Evolutionary conservation across 148 eudicot species (phyloP).

Genomic region (Rheum nobile): DNA sequence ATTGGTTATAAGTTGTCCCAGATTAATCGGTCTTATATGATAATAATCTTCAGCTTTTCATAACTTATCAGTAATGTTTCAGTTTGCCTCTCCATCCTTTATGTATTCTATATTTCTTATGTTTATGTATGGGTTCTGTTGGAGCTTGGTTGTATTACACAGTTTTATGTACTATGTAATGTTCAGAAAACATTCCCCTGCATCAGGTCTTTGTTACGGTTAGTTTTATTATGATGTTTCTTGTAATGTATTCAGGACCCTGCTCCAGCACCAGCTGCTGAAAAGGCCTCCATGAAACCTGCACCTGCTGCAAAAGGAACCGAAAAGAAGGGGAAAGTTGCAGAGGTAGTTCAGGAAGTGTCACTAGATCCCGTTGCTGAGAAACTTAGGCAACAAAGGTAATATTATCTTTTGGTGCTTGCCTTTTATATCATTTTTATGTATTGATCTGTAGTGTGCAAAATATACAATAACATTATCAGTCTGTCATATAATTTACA

Average conservation of each 20-base stretch:
- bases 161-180: neutral
- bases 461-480: neutral
- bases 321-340: slow-evolving; percentile 24
- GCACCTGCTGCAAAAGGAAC: slow-evolving; percentile 17
- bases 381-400: slow-evolving; percentile 43
- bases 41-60: neutral
- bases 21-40: neutral
- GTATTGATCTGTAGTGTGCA: neutral
- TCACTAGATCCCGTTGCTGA: slow-evolving; percentile 31
- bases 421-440: neutral
- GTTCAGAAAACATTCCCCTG: neutral
- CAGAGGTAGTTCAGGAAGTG: slow-evolving; percentile 18
- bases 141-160: neutral
- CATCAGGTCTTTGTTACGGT: neutral
- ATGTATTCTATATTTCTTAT: neutral
- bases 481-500: neutral
- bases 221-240: neutral
- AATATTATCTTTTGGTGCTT: neutral
- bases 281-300: slow-evolving; percentile 17
- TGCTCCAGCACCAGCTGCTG: slow-evolving; percentile 23
- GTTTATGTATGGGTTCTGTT: neutral
- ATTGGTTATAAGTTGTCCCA: neutral
- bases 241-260: slow-evolving; percentile 20
- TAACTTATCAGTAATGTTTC: neutral
- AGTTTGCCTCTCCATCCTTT: neutral